Conservation (phyloP, 441 rosid genomes). For the Syzygium malaccense region DNA sequence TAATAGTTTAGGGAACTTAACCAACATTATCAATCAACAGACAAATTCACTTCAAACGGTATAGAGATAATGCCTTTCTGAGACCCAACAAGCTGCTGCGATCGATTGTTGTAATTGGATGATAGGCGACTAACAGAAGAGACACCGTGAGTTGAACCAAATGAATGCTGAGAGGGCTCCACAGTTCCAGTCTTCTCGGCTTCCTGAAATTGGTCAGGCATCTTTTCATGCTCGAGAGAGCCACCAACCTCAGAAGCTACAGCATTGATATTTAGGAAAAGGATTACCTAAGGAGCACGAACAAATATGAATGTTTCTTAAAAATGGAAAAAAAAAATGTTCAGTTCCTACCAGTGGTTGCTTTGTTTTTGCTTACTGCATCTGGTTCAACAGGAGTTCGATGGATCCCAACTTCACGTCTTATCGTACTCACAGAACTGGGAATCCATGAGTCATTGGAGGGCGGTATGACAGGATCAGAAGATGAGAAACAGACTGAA, state of each 20-base stretch:
- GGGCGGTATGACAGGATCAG: conserved; percentile 54
- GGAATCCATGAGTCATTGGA: conserved; percentile 31
- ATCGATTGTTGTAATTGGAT: conserved; percentile 62
- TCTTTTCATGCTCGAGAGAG: conserved; percentile 37
- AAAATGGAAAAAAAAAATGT: background rate
- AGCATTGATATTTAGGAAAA: conserved; percentile 8
- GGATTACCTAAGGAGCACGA: conserved; percentile 4
- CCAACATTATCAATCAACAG: background rate
- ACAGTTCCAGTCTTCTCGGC: conserved; percentile 38
- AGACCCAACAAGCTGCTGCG: conserved; percentile 52
- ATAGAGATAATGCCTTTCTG: conserved; percentile 49
- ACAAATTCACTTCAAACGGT: background rate
- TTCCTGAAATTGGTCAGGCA: conserved; percentile 44
- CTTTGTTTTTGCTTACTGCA: conserved; percentile 30
- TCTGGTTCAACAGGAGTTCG: conserved; percentile 31
- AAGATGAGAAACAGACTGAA: conserved; percentile 50
- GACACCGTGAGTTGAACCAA: conserved; percentile 41
- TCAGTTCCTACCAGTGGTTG: conserved; percentile 28
- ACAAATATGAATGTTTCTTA: background rate
- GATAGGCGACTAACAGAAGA: conserved; percentile 68
- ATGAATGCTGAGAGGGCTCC: conserved; percentile 48
- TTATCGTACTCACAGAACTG: conserved; percentile 38
- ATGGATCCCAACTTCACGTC: conserved; percentile 40
- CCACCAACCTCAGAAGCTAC: conserved; percentile 33
- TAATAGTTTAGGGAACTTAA: conserved; percentile 9